Base-by-base conservation (phyloP, 352 stramenopile genomes). In the Pythium dissimile region DNA sequence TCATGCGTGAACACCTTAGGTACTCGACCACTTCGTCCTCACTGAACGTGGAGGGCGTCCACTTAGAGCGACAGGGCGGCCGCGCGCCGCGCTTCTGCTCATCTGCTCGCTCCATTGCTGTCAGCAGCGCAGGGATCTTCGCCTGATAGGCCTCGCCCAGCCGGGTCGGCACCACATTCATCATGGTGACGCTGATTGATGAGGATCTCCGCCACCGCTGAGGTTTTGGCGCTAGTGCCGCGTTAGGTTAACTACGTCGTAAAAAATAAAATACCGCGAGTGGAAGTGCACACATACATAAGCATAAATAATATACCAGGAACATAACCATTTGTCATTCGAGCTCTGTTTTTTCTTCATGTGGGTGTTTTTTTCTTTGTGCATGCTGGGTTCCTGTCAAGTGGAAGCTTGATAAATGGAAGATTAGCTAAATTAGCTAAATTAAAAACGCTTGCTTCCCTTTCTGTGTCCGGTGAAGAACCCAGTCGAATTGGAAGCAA, bases 21-120 rank as follows among this genome's bases (percentile, higher is more conserved):
- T 84, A 91, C 55, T 85, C 68, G 32, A 66, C 53, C 16, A 89
- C 65, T 32, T 81, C 69, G 59, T 68, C 62, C 34, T 69, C 49
- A 11, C 60, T 54, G 28, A 77, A 54, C 20, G 35, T 51, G 1
- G 37, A 37, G 11, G 61, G 54, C 38, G 62, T 72, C 78, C 78
- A 90, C 24, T 65, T 70, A 52, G 86, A 72, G 2, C 49, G 65
- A 37, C 59, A 80, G 9, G 56, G 57, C 28, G 32, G 13, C 2
- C 38, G 37, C 15, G 37, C 20, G 3, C 28, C 26, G n/a, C 12
- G 21, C 23, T 37, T 10, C 23, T 31, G 23, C n/a, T 26, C 26
- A 13, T 61, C 18, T 30, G 12, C 5, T 7, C 59, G 69, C 42
- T 79, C 46, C 21, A 67, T 44, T 1, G 50, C 56, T 28, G 73